Percentiles rank a stretch among this genome's conserved stretches.
Evolutionary conservation across 768 basidiomycete genomes (phyloP).

Genomic region (Calocera viscosa): DNA sequence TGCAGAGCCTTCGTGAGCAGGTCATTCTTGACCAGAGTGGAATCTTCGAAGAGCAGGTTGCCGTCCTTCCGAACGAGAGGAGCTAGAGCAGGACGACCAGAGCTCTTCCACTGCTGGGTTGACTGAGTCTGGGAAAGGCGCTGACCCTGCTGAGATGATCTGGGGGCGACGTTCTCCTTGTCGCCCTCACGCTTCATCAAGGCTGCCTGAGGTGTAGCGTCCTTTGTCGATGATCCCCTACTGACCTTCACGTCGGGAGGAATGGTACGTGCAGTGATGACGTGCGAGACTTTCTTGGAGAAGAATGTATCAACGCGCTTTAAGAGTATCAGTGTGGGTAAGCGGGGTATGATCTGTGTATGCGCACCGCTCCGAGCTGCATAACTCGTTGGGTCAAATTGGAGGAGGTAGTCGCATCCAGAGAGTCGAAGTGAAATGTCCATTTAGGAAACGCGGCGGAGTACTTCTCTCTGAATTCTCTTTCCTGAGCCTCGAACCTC

Average conservation of each 20-base stretch:
- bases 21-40: constrained; percentile 31
- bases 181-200: constrained; percentile 23
- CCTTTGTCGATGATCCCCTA: constrained; percentile 24
- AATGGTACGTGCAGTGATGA: constrained; percentile 49
- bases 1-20: constrained; percentile 53
- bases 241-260: constrained; percentile 27
- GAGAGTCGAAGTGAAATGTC: constrained; percentile 71
- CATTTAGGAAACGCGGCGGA: constrained; percentile 70
- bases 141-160: neutral
- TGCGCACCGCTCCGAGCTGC: constrained; percentile 64
- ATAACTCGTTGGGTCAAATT: constrained; percentile 44
- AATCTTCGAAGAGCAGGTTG: constrained; percentile 25
- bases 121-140: neutral
- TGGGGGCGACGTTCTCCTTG: constrained; percentile 17
- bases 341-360: constrained; percentile 1
- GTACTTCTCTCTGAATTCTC: constrained; percentile 75
- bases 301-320: constrained; percentile 85
- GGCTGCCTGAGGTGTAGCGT: constrained; percentile 4
- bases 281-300: constrained; percentile 71
- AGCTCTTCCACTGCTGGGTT: neutral
- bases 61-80: constrained; percentile 10
- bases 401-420: constrained; percentile 33
- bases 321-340: constrained; percentile 6
- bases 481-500: constrained; percentile 26
- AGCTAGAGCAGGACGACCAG: neutral